A percentile compares a stretch with the other conserved stretches of the same genome.
Conservation (phyloP, 192 early-diverging fungal genomes). For the Coemansia sp. region DNA sequence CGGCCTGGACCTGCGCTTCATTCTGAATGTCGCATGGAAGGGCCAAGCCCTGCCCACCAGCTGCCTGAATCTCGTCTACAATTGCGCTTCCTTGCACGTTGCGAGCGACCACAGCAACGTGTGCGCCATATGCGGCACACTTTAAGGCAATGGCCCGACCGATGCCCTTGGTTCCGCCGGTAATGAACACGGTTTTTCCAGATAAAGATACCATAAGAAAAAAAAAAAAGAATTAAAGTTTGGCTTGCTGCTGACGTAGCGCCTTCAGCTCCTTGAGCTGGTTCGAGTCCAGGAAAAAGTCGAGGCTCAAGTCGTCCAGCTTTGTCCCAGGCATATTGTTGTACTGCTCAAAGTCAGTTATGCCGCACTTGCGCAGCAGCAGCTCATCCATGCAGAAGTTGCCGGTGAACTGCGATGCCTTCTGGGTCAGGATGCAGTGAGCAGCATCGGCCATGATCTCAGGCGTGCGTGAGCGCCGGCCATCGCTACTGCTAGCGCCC, state of each 20-base stretch:
- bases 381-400: slow-evolving; percentile 80
- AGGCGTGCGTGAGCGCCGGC: slow-evolving; percentile 35
- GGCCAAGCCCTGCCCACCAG: slow-evolving; percentile 66
- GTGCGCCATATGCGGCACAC: slow-evolving; percentile 45
- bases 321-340: slow-evolving; percentile 56
- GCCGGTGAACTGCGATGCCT: slow-evolving; percentile 56
- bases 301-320: slow-evolving; percentile 58
- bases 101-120: slow-evolving; percentile 59
- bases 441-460: slow-evolving; percentile 84
- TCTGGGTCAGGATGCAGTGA: slow-evolving; percentile 60
- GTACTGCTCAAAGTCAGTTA: slow-evolving; percentile 71
- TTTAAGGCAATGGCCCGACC: slow-evolving; percentile 51
- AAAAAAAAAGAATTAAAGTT: background rate
- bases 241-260: slow-evolving; percentile 30
- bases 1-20: slow-evolving; percentile 64
- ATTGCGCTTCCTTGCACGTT: slow-evolving; percentile 57
- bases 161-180: slow-evolving; percentile 54
- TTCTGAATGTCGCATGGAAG: slow-evolving; percentile 71
- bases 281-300: slow-evolving; percentile 62
- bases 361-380: slow-evolving; percentile 67
- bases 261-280: slow-evolving; percentile 44
- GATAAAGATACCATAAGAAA: background rate
- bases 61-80: slow-evolving; percentile 61
- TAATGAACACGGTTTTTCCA: slow-evolving; percentile 51
- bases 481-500: slow-evolving; percentile 1